Percentiles rank a stretch among this genome's conserved stretches.
Conservation (phyloP, 2,329 filamentous ascomycete genomes). For the Parafenestella ontariensis region DNA sequence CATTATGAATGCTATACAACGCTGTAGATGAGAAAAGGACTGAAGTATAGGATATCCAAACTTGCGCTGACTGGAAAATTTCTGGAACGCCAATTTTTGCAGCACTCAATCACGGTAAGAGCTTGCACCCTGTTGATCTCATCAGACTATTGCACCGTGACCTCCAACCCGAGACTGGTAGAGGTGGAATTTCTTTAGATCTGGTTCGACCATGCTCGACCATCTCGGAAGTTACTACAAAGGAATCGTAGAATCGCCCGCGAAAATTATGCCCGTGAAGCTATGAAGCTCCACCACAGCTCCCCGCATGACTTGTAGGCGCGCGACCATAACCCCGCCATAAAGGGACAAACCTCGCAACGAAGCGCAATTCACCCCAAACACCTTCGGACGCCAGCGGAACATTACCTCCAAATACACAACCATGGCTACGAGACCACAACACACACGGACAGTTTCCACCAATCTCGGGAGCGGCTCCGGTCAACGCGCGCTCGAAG, state of each 20-base stretch:
- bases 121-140: background rate
- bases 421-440: slow-evolving; percentile 49
- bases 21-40: no score
- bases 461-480: slow-evolving; percentile 48
- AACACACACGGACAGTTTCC: slow-evolving; percentile 44
- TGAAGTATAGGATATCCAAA: no score
- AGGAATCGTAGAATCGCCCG: slow-evolving; percentile 24
- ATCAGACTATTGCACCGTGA: background rate
- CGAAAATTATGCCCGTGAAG: slow-evolving; percentile 19
- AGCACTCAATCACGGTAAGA: no score
- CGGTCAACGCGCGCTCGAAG: slow-evolving; percentile 59
- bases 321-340: slow-evolving; percentile 23
- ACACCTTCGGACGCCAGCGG: background rate
- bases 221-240: slow-evolving; percentile 1
- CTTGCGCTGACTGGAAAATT: no score
- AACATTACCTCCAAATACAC: background rate
- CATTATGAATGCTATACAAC: no score
- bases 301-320: slow-evolving; percentile 22
- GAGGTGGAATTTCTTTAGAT: background rate
- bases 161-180: background rate
- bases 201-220: slow-evolving; percentile 2
- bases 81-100: no score
- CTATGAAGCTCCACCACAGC: slow-evolving; percentile 21
- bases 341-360: slow-evolving; percentile 4
- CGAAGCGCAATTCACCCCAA: background rate